phyloP scores from a whole-genome alignment of 768 basidiomycete genomes.

The Cubamyces sp. region DNA sequence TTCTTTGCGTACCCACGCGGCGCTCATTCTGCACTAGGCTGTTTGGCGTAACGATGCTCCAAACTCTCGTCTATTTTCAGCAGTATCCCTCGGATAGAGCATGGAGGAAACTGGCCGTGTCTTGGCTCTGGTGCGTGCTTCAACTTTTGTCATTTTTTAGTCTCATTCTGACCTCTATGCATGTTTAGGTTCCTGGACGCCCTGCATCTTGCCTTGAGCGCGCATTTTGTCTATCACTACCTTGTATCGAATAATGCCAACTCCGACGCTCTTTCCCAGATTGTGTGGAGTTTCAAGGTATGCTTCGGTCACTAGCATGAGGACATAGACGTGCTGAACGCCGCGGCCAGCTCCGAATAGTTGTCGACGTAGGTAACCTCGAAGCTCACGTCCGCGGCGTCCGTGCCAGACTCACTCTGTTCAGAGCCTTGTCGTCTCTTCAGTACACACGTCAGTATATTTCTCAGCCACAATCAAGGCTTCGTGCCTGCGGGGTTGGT shows the following conservation, averaged over 20 bases:
- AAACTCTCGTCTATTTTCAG: conserved; percentile 26
- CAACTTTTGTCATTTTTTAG: background rate
- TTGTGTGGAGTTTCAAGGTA: conserved; percentile 30
- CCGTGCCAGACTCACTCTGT: background rate
- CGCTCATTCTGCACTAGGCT: conserved; percentile 4
- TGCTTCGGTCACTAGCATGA: background rate
- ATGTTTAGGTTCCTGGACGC: conserved; percentile 26
- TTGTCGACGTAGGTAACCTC: conserved; percentile 24
- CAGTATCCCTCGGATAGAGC: conserved; percentile 22
- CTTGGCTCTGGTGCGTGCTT: conserved; percentile 23
- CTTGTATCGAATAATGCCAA: conserved; percentile 25
- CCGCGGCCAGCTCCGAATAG: conserved; percentile 18
- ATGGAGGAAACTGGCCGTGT: conserved; percentile 27
- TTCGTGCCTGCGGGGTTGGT: background rate
- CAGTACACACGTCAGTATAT: conserved; percentile 25
- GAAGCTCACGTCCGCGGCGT: background rate
- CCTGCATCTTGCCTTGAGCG: conserved; percentile 23
- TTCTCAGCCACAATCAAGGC: background rate
- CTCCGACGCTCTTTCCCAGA: conserved; percentile 20
- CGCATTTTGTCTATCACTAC: conserved; percentile 29
- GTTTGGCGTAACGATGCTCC: conserved; percentile 28
- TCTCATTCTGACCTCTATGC: background rate
- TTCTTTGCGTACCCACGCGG: background rate
- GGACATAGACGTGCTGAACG: background rate
- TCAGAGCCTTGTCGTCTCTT: conserved; percentile 25